Evolutionary conservation across 306 rosid species (phyloP).

Genomic region (Crataegus laevigata): DNA sequence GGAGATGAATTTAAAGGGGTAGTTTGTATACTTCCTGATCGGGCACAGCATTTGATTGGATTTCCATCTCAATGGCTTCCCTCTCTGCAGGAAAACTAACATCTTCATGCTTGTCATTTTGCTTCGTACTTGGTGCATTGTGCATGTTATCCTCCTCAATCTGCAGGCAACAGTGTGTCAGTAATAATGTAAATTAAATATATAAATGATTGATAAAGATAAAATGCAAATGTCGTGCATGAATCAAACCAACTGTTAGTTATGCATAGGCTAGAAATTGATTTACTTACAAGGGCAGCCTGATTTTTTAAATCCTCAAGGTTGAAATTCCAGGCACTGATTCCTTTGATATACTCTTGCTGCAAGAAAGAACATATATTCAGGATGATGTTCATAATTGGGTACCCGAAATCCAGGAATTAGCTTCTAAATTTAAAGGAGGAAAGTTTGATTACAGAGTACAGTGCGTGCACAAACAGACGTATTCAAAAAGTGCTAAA

Average conservation of each 20-base stretch:
- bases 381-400: neutral
- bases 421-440: neutral
- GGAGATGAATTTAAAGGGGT: neutral
- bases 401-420: neutral
- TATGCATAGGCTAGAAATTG: slow-evolving; percentile 9
- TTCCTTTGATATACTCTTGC: slow-evolving; percentile 99
- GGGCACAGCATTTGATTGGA: slow-evolving; percentile 42
- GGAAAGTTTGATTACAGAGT: neutral
- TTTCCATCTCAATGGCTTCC: slow-evolving; percentile 29
- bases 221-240: neutral
- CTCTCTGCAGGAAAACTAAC: slow-evolving; percentile 40
- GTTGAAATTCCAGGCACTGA: slow-evolving; percentile 99
- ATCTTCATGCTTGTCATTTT: slow-evolving; percentile 31
- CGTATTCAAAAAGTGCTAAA: neutral
- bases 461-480: neutral
- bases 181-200: neutral
- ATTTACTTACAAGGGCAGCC: slow-evolving; percentile 88
- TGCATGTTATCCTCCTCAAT: slow-evolving; percentile 71
- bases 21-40: slow-evolving; percentile 48
- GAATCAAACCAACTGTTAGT: neutral
- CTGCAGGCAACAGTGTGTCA: slow-evolving; percentile 31
- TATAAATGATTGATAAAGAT: neutral
- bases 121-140: slow-evolving; percentile 31
- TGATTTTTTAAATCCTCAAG: slow-evolving; percentile 90
- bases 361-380: slow-evolving; percentile 27